These are phyloP conservation scores for Fusarium sp. DNA, from an alignment of 2,329 filamentous ascomycete genomes.

Conservation along the genomic window DNA sequence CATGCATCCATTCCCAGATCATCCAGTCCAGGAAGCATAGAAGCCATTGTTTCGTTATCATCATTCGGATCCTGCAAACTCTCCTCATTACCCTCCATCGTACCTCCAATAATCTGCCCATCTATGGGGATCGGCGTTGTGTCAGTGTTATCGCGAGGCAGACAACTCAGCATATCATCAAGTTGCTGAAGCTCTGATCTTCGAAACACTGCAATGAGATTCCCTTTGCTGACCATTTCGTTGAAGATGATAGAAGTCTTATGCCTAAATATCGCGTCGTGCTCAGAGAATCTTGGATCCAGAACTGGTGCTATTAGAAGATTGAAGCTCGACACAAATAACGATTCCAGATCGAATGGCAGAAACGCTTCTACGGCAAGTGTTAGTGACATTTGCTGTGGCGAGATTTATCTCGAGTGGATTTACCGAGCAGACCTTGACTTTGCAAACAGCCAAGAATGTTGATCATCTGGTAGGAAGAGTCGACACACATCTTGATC, in stretches of 20 bases:
- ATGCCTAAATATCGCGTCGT: constrained; percentile 55
- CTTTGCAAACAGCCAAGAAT: constrained; percentile 60
- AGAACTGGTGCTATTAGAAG: constrained; percentile 56
- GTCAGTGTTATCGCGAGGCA: constrained; percentile 33
- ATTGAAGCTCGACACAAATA: constrained; percentile 60
- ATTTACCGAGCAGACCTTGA: constrained; percentile 62
- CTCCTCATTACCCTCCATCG: not conserved
- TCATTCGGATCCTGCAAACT: constrained; percentile 13
- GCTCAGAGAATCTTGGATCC: constrained; percentile 54
- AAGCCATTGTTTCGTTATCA: constrained; percentile 36
- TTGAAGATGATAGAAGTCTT: constrained; percentile 60
- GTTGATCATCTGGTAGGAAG: constrained; percentile 52
- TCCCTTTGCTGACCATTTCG: constrained; percentile 62
- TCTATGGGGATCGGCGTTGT: constrained; percentile 14
- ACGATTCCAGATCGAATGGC: constrained; percentile 61
- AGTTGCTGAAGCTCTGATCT: constrained; percentile 62
- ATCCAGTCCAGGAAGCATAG: constrained; percentile 38
- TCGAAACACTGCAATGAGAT: constrained; percentile 60
- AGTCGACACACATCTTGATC: constrained; percentile 54
- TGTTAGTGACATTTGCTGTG: not conserved
- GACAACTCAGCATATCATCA: constrained; percentile 55
- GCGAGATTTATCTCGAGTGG: constrained; percentile 5
- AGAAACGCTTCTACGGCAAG: constrained; percentile 59
- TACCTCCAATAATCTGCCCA: constrained; percentile 33
- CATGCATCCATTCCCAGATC: constrained; percentile 51